Conservation (phyloP, 164 flowering plant genomes). For the Platanus orientalis region DNA sequence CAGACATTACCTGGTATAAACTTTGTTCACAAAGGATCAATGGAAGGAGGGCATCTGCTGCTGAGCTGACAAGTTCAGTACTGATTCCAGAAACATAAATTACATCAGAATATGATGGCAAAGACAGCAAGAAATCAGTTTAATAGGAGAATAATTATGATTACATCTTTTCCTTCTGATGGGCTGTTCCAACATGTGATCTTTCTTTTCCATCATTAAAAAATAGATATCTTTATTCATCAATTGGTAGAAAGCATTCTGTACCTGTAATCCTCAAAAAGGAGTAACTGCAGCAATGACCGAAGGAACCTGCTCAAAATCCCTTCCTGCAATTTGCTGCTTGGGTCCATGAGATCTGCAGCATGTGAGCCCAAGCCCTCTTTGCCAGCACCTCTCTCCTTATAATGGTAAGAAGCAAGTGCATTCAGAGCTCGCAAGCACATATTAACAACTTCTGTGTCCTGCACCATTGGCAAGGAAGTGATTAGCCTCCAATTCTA, state of each 20-base stretch:
- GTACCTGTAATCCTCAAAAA: constrained; percentile 91
- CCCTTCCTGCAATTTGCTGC: constrained; percentile 57
- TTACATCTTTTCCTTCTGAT: neutral
- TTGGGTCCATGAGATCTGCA: constrained; percentile 32
- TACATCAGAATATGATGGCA: constrained; percentile 3
- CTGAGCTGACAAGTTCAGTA: constrained; percentile 64
- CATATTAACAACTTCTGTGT: constrained; percentile 63
- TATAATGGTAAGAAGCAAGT: constrained; percentile 82
- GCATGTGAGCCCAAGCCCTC: constrained; percentile 71
- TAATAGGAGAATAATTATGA: neutral
- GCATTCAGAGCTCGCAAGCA: constrained; percentile 74
- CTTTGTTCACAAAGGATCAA: constrained; percentile 80
- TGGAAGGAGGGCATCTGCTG: constrained; percentile 94
- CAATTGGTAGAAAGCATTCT: neutral
- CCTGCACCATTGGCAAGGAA: constrained; percentile 38
- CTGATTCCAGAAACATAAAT: constrained; percentile 36
- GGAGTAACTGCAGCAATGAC: constrained; percentile 66
- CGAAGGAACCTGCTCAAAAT: constrained; percentile 65
- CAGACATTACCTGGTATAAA: constrained; percentile 60
- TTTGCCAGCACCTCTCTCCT: constrained; percentile 55
- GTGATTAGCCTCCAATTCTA: neutral
- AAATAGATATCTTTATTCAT: neutral
- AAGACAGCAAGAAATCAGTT: neutral
- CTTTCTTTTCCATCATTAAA: constrained; percentile 4
- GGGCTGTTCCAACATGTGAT: neutral